phyloP scores from a whole-genome alignment of 2,329 filamentous ascomycete genomes.

The Cercospora sp. region DNA sequence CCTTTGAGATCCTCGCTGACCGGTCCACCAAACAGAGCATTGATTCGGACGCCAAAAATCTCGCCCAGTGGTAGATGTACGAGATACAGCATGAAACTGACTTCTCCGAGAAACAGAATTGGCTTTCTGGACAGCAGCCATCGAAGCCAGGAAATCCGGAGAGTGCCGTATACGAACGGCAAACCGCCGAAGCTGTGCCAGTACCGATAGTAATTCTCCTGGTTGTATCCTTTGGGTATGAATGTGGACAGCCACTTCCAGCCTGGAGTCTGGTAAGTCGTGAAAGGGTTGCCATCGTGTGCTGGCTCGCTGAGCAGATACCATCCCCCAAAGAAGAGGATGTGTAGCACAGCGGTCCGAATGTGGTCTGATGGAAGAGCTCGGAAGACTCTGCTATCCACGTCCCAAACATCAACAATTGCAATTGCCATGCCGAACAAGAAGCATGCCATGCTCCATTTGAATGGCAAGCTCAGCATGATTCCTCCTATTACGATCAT shows the following conservation, averaged over 20 bases:
- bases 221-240: slow-evolving; percentile 28
- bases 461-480: slow-evolving; percentile 5
- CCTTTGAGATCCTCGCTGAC: not conserved
- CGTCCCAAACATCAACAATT: slow-evolving; percentile 12
- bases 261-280: slow-evolving; percentile 50
- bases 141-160: slow-evolving; percentile 50
- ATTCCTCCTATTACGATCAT: slow-evolving; percentile 7
- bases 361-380: not conserved
- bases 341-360: not conserved
- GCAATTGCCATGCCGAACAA: slow-evolving; percentile 22
- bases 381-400: not conserved
- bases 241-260: slow-evolving; percentile 58
- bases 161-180: slow-evolving; percentile 54
- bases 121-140: slow-evolving; percentile 52
- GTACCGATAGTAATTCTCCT: slow-evolving; percentile 48
- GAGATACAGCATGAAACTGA: slow-evolving; percentile 63
- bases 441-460: slow-evolving; percentile 25
- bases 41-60: slow-evolving; percentile 55
- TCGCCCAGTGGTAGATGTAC: slow-evolving; percentile 61
- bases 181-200: slow-evolving; percentile 58
- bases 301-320: slow-evolving; percentile 16
- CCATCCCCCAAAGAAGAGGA: slow-evolving; percentile 15
- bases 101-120: slow-evolving; percentile 60
- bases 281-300: slow-evolving; percentile 1
- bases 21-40: slow-evolving; percentile 47